phyloP scores from a whole-genome alignment of 441 rosid genomes.

The Aquilaria agallochum region DNA sequence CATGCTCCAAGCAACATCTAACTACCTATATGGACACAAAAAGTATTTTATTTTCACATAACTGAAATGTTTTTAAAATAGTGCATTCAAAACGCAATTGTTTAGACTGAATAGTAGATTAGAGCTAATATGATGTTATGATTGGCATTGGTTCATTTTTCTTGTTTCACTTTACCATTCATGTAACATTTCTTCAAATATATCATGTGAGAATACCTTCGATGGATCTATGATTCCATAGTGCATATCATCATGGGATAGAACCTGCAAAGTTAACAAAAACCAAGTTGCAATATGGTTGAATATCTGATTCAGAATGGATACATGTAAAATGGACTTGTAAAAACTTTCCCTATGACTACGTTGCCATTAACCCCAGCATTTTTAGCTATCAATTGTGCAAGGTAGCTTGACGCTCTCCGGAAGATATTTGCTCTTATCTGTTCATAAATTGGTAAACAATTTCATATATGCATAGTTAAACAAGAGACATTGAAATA shows the following conservation, averaged over 20 bases:
- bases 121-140: background rate
- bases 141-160: too few species aligned
- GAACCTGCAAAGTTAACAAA: conserved; percentile 35
- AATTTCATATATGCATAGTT: background rate
- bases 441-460: conserved; percentile 25
- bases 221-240: conserved; percentile 89
- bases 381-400: conserved; percentile 71
- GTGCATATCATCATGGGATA: conserved; percentile 36
- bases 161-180: too few species aligned
- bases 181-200: background rate
- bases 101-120: too few species aligned
- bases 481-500: background rate
- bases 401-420: conserved; percentile 72
- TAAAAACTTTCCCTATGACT: conserved; percentile 63
- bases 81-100: too few species aligned
- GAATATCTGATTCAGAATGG: background rate
- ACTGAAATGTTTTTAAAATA: too few species aligned
- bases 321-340: conserved; percentile 8
- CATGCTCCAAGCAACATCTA: conserved; percentile 88
- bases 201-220: conserved; percentile 41
- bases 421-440: conserved; percentile 77
- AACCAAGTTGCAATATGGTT: background rate
- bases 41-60: too few species aligned
- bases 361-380: conserved; percentile 74
- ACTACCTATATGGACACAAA: conserved; percentile 47